Percentiles rank a stretch among this genome's conserved stretches.
These are phyloP conservation scores for Ogataea methylovora DNA, from an alignment of 805 yeast genomes.

Conservation along the genomic window DNA sequence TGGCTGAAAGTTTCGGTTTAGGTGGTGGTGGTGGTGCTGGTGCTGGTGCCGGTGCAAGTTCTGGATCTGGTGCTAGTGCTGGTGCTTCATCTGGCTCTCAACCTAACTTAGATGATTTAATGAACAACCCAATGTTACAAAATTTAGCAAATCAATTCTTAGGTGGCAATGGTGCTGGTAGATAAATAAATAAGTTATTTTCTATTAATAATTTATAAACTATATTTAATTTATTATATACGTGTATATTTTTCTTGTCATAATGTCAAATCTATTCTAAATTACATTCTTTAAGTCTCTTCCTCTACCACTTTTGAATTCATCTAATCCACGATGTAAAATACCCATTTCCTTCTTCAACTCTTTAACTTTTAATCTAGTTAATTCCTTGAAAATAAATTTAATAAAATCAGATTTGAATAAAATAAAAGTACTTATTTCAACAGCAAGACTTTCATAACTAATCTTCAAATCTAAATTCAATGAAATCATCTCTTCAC, in stretches of 20 bases:
- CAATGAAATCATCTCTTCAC: constrained; percentile 33
- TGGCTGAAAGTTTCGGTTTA: constrained; percentile 72
- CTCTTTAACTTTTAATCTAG: constrained; percentile 19
- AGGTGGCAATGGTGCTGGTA: constrained; percentile 49
- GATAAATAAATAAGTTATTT: too few species aligned
- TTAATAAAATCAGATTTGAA: constrained; percentile 37
- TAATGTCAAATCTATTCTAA: too few species aligned
- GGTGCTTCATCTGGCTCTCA: constrained; percentile 12
- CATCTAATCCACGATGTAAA: not conserved
- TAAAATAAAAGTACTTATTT: constrained; percentile 49
- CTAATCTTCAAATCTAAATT: constrained; percentile 38
- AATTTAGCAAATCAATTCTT: constrained; percentile 66
- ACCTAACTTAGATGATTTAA: constrained; percentile 60
- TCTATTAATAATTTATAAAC: too few species aligned
- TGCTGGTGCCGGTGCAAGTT: constrained; percentile 10
- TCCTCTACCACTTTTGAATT: not conserved
- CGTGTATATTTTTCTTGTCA: too few species aligned
- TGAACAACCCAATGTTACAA: constrained; percentile 76
- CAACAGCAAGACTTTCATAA: constrained; percentile 61
- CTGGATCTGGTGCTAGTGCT: constrained; percentile 16
- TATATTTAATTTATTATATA: too few species aligned
- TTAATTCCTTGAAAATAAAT: constrained; percentile 29
- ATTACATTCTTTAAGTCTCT: too few species aligned
- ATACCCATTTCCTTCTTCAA: constrained; percentile 9
- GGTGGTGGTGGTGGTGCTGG: constrained; percentile 43